Evolutionary conservation across 2,329 filamentous ascomycete species (phyloP).

Genomic region (Diplodia corticola): DNA sequence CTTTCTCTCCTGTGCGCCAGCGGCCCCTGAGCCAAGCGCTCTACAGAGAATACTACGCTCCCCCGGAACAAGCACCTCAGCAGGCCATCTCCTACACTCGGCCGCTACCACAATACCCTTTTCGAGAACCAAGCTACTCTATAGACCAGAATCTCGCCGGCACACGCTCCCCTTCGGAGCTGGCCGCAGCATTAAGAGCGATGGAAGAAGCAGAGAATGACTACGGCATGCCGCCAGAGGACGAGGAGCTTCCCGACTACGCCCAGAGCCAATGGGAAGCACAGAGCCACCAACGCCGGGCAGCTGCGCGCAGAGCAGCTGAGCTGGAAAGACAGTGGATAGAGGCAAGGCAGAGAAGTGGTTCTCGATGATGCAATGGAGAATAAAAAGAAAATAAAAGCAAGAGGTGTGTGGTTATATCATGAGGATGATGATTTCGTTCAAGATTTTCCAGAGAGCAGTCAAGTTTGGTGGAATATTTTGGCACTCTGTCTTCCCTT

Average conservation of each 20-base stretch:
- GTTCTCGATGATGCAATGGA: not conserved
- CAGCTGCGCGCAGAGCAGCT: constrained; percentile 46
- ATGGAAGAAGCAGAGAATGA: constrained; percentile 30
- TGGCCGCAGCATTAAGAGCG: constrained; percentile 32
- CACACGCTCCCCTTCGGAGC: not conserved
- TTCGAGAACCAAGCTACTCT: not conserved
- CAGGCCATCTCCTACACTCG: not conserved
- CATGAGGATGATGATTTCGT: not conserved
- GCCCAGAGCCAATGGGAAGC: constrained; percentile 51
- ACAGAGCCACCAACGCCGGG: constrained; percentile 39
- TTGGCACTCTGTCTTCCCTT: not conserved
- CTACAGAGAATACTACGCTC: constrained; percentile 22
- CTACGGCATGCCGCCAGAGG: constrained; percentile 32
- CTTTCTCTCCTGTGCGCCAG: constrained; percentile 35
- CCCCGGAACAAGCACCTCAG: constrained; percentile 24
- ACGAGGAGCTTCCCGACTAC: constrained; percentile 49
- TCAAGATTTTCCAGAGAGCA: constrained; percentile 2
- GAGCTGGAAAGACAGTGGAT: constrained; percentile 49
- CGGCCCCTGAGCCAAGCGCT: constrained; percentile 30
- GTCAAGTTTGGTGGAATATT: not conserved
- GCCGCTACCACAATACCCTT: not conserved
- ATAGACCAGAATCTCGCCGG: constrained; percentile 27
- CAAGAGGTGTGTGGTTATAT: not conserved
- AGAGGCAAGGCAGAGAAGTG: constrained; percentile 28
- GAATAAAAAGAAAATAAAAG: not conserved